A percentile compares a stretch with the other conserved stretches of the same genome.
phyloP scores from a whole-genome alignment of 768 basidiomycete genomes.

The Termitomyces titanicus region DNA sequence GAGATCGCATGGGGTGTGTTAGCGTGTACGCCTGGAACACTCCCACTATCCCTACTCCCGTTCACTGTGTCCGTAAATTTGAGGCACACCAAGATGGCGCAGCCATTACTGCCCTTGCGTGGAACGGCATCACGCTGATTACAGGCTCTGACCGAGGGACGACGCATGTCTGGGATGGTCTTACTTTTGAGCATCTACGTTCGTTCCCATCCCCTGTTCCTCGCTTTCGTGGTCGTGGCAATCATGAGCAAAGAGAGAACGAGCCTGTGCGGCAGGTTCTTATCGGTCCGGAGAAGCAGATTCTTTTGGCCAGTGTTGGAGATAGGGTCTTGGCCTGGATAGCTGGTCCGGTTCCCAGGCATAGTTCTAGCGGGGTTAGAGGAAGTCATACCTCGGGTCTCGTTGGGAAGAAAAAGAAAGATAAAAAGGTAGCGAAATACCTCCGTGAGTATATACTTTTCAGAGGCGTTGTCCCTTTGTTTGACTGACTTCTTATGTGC shows the following conservation, averaged over 20 bases:
- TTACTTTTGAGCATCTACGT: constrained; percentile 57
- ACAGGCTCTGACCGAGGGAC: constrained; percentile 65
- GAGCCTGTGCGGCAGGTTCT: constrained; percentile 55
- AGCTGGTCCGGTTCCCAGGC: constrained; percentile 41
- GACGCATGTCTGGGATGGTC: constrained; percentile 59
- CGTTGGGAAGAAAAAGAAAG: constrained; percentile 31
- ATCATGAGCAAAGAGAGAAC: constrained; percentile 25
- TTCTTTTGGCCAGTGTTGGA: constrained; percentile 58
- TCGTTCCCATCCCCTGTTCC: constrained; percentile 48
- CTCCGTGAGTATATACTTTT: constrained; percentile 33
- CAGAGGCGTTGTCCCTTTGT: neutral
- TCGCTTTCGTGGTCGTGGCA: constrained; percentile 20
- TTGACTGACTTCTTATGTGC: constrained; percentile 3
- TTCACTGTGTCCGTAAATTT: constrained; percentile 42
- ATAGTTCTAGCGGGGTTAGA: constrained; percentile 29
- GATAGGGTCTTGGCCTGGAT: constrained; percentile 67
- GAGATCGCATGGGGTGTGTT: constrained; percentile 64
- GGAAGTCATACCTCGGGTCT: constrained; percentile 24
- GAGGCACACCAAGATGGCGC: constrained; percentile 64
- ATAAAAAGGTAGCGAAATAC: constrained; percentile 35
- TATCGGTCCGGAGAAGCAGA: constrained; percentile 47
- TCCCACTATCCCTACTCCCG: constrained; percentile 1
- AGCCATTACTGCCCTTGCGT: constrained; percentile 55
- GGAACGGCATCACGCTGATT: constrained; percentile 56
- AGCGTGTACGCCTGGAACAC: constrained; percentile 54